These are phyloP conservation scores for Gnaphalium uliginosum DNA, from an alignment of 129 eudicot genomes.

Conservation along the genomic window DNA sequence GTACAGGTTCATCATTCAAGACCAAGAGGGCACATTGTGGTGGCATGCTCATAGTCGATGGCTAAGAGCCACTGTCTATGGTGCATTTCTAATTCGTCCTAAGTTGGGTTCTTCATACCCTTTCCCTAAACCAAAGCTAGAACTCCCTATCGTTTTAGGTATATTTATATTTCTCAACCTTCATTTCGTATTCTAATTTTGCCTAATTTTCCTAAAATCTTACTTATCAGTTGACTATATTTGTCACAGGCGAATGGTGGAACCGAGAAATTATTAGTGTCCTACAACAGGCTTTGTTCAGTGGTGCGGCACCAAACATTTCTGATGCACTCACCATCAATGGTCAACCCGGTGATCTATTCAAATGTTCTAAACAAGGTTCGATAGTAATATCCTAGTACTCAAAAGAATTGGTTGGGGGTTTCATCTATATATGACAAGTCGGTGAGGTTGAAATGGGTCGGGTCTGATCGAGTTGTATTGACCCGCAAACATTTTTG, in stretches of 20 bases:
- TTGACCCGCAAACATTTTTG: neutral
- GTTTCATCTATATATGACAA: neutral
- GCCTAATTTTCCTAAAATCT: neutral
- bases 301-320: constrained; percentile 73
- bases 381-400: neutral
- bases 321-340: constrained; percentile 77
- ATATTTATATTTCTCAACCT: neutral
- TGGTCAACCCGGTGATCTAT: constrained; percentile 84
- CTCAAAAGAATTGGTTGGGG: neutral
- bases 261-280: constrained; percentile 53
- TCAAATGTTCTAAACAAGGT: constrained; percentile 73
- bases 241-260: constrained; percentile 82
- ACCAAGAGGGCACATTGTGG: constrained; percentile 81
- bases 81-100: constrained; percentile 71
- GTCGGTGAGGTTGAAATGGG: neutral
- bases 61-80: constrained; percentile 86
- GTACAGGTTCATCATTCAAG: constrained; percentile 55
- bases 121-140: constrained; percentile 55
- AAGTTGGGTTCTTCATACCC: constrained; percentile 61
- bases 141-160: constrained; percentile 71
- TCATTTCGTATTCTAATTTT: neutral
- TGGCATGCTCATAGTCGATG: constrained; percentile 91
- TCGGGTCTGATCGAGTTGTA: neutral
- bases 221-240: neutral
- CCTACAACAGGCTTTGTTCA: constrained; percentile 45